Percentiles rank a stretch among this genome's conserved stretches.
These are phyloP conservation scores for Fusarium tjaetaba DNA, from an alignment of 2,329 filamentous ascomycete species.

Conservation along the genomic window DNA sequence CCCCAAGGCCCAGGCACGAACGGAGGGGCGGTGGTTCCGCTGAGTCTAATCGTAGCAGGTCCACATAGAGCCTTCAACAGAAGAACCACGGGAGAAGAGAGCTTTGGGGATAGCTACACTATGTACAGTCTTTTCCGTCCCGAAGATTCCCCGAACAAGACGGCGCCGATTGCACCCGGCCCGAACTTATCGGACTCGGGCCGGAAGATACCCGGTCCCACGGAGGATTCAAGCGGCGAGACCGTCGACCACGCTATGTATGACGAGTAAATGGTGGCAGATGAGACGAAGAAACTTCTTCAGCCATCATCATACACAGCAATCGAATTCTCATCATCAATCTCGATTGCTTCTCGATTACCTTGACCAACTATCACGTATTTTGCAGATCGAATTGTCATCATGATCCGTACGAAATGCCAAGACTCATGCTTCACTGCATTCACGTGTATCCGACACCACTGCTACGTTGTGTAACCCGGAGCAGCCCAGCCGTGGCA, in stretches of 20 bases:
- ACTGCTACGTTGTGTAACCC: background rate
- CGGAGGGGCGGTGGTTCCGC: conserved; percentile 9
- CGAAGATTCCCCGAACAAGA: background rate
- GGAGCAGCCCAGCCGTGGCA: conserved; percentile 16
- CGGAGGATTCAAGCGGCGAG: conserved; percentile 3
- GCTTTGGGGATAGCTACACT: conserved; percentile 13
- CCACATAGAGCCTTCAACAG: background rate
- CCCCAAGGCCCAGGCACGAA: conserved; percentile 13
- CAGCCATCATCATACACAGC: background rate
- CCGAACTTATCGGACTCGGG: conserved; percentile 1
- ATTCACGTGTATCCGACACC: background rate
- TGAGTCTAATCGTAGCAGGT: conserved; percentile 5
- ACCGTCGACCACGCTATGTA: background rate
- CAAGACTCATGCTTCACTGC: background rate
- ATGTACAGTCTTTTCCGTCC: background rate
- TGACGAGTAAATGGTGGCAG: background rate
- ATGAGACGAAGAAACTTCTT: background rate
- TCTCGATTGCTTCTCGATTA: conserved; percentile 17
- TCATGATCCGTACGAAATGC: background rate
- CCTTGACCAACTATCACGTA: background rate
- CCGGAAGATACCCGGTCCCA: conserved; percentile 10
- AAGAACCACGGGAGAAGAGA: background rate
- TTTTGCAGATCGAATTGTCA: conserved; percentile 11
- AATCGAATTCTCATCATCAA: conserved; percentile 6
- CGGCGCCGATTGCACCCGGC: conserved; percentile 15